These are phyloP conservation scores for Aotearoamyces nothofagi DNA, from an alignment of 2,329 filamentous ascomycete species.

Conservation along the genomic window DNA sequence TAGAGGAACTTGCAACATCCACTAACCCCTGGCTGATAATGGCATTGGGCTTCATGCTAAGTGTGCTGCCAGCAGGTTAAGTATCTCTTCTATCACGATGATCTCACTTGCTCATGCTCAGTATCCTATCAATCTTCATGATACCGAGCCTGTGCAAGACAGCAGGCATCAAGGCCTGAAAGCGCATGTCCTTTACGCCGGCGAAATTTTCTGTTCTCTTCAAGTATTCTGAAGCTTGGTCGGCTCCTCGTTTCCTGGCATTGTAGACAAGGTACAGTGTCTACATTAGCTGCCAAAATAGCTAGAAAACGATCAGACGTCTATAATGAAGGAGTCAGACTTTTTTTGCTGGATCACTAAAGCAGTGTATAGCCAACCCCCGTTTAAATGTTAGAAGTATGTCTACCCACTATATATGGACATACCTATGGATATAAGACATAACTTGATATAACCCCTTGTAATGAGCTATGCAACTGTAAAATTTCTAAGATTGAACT, in stretches of 20 bases:
- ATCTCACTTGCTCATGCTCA: slow-evolving; percentile 77
- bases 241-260: slow-evolving; percentile 62
- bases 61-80: neutral
- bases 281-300: no score
- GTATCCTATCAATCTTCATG: slow-evolving; percentile 95
- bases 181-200: slow-evolving; percentile 92
- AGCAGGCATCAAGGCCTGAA: slow-evolving; percentile 96
- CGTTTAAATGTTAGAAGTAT: no score
- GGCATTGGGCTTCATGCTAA: slow-evolving; percentile 78
- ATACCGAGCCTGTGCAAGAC: slow-evolving; percentile 97
- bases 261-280: slow-evolving; percentile 51
- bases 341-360: slow-evolving; percentile 91
- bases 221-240: slow-evolving; percentile 85
- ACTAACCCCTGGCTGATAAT: slow-evolving; percentile 64
- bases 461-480: no score
- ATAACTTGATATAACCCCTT: slow-evolving; percentile 84
- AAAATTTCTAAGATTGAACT: no score
- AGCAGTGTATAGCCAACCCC: slow-evolving; percentile 90
- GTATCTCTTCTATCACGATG: slow-evolving; percentile 1
- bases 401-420: no score
- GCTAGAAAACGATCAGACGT: slow-evolving; percentile 5
- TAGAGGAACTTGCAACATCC: neutral
- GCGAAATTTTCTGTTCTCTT: slow-evolving; percentile 96
- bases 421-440: slow-evolving; percentile 89
- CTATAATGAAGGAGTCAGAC: slow-evolving; percentile 76